Conservation (phyloP, 352 stramenopile genomes). For the Paralagenidium karlingii region DNA sequence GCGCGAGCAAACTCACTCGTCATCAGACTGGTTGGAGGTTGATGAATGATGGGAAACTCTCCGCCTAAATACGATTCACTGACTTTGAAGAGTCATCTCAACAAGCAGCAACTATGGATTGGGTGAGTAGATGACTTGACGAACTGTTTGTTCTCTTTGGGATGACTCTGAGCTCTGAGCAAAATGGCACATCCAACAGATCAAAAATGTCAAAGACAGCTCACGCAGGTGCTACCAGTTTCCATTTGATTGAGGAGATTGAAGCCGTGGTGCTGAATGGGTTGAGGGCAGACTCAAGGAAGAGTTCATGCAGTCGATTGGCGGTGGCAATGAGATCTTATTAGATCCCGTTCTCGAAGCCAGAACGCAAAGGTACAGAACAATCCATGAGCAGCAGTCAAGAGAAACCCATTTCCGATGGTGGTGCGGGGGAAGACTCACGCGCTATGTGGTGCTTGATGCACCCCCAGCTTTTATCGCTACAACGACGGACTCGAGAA, state of each 20-base stretch:
- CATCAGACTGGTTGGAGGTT: too few relatives aligned
- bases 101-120: too few relatives aligned
- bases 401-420: too few relatives aligned
- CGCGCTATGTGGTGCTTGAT: not conserved
- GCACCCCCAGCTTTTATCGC: slow-evolving; percentile 24
- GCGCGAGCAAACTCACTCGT: too few relatives aligned
- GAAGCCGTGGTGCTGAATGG: not conserved
- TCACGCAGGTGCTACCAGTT: not conserved
- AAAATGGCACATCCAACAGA: too few relatives aligned
- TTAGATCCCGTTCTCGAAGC: not conserved
- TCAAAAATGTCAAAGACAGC: slow-evolving; percentile 1
- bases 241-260: not conserved
- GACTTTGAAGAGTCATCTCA: too few relatives aligned
- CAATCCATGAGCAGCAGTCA: too few relatives aligned
- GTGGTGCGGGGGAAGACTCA: not conserved
- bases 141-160: too few relatives aligned
- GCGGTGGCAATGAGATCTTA: not conserved
- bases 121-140: too few relatives aligned
- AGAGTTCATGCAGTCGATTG: not conserved
- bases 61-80: too few relatives aligned
- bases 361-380: not conserved
- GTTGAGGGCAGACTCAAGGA: not conserved
- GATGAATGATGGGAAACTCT: too few relatives aligned
- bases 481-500: slow-evolving; percentile 51
- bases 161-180: too few relatives aligned